Evolutionary conservation across 1,284 basidiomycete genomes (phyloP).

Genomic region (Microbotryum silenes-acaulis): DNA sequence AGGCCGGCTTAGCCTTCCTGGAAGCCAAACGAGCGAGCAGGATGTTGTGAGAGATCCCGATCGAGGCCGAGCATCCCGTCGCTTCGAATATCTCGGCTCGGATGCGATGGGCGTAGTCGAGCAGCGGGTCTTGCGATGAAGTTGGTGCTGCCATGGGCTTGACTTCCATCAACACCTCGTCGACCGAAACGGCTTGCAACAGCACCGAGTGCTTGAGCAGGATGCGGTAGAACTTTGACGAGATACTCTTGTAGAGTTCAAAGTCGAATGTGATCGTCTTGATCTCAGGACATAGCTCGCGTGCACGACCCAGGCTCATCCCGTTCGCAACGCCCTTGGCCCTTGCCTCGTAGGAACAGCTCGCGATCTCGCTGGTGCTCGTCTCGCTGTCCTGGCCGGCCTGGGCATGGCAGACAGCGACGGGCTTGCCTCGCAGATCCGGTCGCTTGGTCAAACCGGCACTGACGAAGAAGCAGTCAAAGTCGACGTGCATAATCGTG

Average conservation of each 20-base stretch:
- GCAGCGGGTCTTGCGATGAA: constrained; percentile 49
- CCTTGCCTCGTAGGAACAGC: constrained; percentile 87
- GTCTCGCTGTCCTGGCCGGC: constrained; percentile 49
- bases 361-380: constrained; percentile 90
- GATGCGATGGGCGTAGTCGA: constrained; percentile 70
- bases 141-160: constrained; percentile 49
- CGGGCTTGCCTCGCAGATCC: constrained; percentile 72
- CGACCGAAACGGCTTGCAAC: constrained; percentile 88
- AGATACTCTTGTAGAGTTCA: constrained; percentile 44
- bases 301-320: constrained; percentile 85
- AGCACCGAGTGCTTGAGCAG: constrained; percentile 83
- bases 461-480: constrained; percentile 94
- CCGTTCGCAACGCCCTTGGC: constrained; percentile 82
- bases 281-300: constrained; percentile 63
- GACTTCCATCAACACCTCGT: constrained; percentile 89
- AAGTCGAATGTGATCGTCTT: constrained; percentile 87
- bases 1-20: constrained; percentile 79
- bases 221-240: constrained; percentile 73
- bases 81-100: constrained; percentile 62
- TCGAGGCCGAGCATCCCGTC: constrained; percentile 71
- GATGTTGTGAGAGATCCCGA: constrained; percentile 87
- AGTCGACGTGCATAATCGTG: constrained; percentile 89
- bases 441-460: constrained; percentile 72
- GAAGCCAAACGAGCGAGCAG: constrained; percentile 88
- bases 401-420: constrained; percentile 91